A percentile compares a stretch with the other conserved stretches of the same genome.
phyloP scores from a whole-genome alignment of 768 basidiomycete genomes.

The Exidia glandulosa region DNA sequence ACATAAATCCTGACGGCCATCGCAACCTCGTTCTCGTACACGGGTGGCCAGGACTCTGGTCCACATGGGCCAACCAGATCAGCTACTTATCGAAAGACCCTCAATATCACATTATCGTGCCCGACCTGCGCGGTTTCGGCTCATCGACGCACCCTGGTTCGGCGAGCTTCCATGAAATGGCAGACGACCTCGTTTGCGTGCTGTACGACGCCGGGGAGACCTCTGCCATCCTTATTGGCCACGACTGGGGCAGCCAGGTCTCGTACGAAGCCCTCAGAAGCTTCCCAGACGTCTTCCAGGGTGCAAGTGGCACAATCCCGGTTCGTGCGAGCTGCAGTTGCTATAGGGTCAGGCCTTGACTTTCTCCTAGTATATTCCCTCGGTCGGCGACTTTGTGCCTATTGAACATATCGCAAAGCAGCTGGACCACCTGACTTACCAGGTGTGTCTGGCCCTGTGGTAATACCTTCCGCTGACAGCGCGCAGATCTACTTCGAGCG shows the following conservation, averaged over 20 bases:
- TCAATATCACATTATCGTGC: slow-evolving; percentile 52
- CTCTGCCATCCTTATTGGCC: slow-evolving; percentile 53
- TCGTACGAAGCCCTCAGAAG: slow-evolving; percentile 61
- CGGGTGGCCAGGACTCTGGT: slow-evolving; percentile 74
- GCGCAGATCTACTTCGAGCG: slow-evolving; percentile 50
- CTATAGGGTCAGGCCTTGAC: background rate
- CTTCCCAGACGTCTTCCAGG: slow-evolving; percentile 53
- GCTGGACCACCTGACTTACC: slow-evolving; percentile 47
- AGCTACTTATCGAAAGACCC: slow-evolving; percentile 51
- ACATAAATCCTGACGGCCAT: slow-evolving; percentile 44
- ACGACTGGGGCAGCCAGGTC: slow-evolving; percentile 60
- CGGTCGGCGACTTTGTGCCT: slow-evolving; percentile 36
- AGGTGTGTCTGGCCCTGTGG: too few species aligned
- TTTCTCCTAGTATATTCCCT: slow-evolving; percentile 50
- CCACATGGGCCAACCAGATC: slow-evolving; percentile 66
- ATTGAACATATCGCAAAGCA: slow-evolving; percentile 26
- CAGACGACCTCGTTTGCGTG: slow-evolving; percentile 53
- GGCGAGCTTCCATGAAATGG: slow-evolving; percentile 52
- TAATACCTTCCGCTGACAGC: too few species aligned
- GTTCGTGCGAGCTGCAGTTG: too few species aligned
- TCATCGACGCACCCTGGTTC: slow-evolving; percentile 52
- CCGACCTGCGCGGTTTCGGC: slow-evolving; percentile 62
- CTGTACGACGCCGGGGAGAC: slow-evolving; percentile 34
- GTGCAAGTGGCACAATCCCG: slow-evolving; percentile 35
- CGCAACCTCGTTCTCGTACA: slow-evolving; percentile 57